Percentiles rank a stretch among this genome's conserved stretches.
Evolutionary conservation across 768 basidiomycete genomes (phyloP).

Genomic region (Harrya chromipes): DNA sequence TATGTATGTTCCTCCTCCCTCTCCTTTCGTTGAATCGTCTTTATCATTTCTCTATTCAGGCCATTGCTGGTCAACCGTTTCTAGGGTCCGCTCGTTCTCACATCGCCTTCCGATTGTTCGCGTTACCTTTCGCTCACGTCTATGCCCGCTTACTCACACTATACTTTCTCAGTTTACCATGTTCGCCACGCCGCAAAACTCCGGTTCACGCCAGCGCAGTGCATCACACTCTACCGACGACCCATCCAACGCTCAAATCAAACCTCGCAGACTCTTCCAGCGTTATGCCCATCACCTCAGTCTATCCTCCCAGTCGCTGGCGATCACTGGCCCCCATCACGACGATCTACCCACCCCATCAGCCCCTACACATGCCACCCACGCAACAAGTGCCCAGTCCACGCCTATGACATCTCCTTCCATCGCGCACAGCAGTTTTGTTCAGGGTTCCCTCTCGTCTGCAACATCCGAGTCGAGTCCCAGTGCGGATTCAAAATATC

Average conservation of each 20-base stretch:
- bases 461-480: constrained; percentile 24
- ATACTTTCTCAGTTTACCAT: constrained; percentile 11
- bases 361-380: not conserved
- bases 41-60: constrained; percentile 10
- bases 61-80: constrained; percentile 11
- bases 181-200: constrained; percentile 2
- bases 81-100: constrained; percentile 12
- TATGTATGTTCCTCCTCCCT: constrained; percentile 19
- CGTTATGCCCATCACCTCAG: constrained; percentile 13
- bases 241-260: not conserved
- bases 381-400: constrained; percentile 18
- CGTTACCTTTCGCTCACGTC: not conserved
- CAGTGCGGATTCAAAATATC: constrained; percentile 7
- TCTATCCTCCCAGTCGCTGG: constrained; percentile 21
- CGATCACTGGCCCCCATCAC: constrained; percentile 5
- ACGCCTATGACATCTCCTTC: constrained; percentile 28
- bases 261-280: constrained; percentile 10
- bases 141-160: not conserved
- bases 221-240: constrained; percentile 22
- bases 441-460: constrained; percentile 22
- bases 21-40: not conserved
- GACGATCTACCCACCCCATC: constrained; percentile 11
- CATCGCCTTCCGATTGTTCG: constrained; percentile 1
- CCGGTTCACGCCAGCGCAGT: constrained; percentile 10
- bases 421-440: constrained; percentile 17